Conservation (phyloP, 2,329 filamentous ascomycete genomes). For the Colletotrichum sp. region DNA sequence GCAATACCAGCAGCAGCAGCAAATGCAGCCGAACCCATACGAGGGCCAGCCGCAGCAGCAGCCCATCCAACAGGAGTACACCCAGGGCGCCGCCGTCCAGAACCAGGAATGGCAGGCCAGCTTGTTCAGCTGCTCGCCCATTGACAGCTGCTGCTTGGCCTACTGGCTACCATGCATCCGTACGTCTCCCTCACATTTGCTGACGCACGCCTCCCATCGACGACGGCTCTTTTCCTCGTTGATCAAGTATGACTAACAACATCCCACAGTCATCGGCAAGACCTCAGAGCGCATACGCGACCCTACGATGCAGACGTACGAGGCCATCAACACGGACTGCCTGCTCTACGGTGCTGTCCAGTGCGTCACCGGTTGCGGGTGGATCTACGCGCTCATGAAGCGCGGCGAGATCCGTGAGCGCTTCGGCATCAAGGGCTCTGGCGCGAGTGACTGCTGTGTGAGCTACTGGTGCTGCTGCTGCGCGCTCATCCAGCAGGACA, state of each 20-base stretch:
- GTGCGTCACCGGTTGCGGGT: slow-evolving; percentile 45
- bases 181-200: slow-evolving; percentile 30
- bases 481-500: slow-evolving; percentile 61
- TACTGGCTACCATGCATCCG: slow-evolving; percentile 47
- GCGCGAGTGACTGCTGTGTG: slow-evolving; percentile 54
- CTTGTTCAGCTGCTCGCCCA: slow-evolving; percentile 46
- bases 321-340: slow-evolving; percentile 46
- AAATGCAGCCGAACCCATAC: slow-evolving; percentile 9
- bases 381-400: slow-evolving; percentile 56
- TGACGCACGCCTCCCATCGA: neutral
- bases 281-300: slow-evolving; percentile 50
- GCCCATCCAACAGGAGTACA: slow-evolving; percentile 17
- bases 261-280: slow-evolving; percentile 43
- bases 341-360: slow-evolving; percentile 42
- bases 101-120: slow-evolving; percentile 40
- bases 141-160: slow-evolving; percentile 41
- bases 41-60: slow-evolving; percentile 6
- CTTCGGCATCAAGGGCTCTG: slow-evolving; percentile 57
- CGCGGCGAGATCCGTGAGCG: slow-evolving; percentile 57
- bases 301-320: slow-evolving; percentile 42
- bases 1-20: neutral
- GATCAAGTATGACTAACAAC: neutral
- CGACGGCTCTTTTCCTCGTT: too few relatives aligned
- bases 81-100: slow-evolving; percentile 11
- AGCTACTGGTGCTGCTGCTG: slow-evolving; percentile 63